Base-by-base conservation (phyloP, 495 filamentous ascomycete species). In the Podospora bellae-mahoneyi region DNA sequence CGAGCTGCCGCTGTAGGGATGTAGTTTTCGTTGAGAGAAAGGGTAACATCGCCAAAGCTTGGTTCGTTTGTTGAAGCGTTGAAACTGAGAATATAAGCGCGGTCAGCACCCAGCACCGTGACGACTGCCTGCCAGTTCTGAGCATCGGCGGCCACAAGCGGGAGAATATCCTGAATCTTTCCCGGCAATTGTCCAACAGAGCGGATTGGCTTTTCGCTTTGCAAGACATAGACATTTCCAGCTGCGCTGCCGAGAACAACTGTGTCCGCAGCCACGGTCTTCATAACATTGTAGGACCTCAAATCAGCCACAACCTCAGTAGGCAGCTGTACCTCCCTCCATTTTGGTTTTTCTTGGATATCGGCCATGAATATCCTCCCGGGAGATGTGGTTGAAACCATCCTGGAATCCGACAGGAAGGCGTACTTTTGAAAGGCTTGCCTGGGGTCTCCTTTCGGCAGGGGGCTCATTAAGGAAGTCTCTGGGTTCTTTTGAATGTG, bases 361-460 rank as follows among this genome's bases (percentile, higher is more conserved):
- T 70, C 64, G 5, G 78, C 89, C 13, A 88, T 73, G 30, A 91
- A 81, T 3, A 94, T 67, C 27, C 84, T 80, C 3, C 90, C 91
- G n/a, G 78, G 81, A 15, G 79, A 82, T 2, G 89, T 88, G 4
- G 84, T 87, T 3, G 81, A 82, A 60, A 94, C 74, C 20, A 95
- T 74, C 18, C 76, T 77, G 56, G 83, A 77, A 1, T 84, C 74
- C 2, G 84, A 84, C 26, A 93, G 73, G 68, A 93, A 93, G 10
- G 81, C 82, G 71, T 92, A 94, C 39, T 83, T 77, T 69, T 87
- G 89, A 66, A 90, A 85, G 6, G 73, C 71, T 65, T 89, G 84
- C 60, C 83, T 81, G 15, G 66, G 64, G 23, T 44, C 26, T 10
- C 58, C 69, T 26, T 67, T 74, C 18, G 59, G 16, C 10, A 5